Base-by-base conservation (phyloP, 2,329 filamentous ascomycete species). In the Xylariaceae sp. region DNA sequence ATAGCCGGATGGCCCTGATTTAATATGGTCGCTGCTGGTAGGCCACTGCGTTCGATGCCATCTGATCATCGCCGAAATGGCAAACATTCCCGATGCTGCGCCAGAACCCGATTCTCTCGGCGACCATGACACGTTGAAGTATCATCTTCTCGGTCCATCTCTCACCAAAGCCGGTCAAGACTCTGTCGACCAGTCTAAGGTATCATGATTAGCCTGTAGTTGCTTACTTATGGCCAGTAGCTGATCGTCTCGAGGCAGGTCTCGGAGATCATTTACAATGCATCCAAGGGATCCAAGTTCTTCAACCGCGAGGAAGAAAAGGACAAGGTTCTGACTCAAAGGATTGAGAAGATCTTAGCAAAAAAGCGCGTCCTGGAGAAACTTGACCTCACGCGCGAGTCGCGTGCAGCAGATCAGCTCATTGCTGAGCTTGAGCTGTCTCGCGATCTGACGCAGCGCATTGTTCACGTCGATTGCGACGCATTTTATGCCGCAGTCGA, bases 401-500 rank as follows among this genome's bases (percentile, higher is more conserved):
- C 87, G 31, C 85, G 88, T 42, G 83, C 83, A 52, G 91, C 90
- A 17, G 92, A 97, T 67, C 85, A 89, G 55, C 84, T 90, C 55
- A 86, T 97, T 48, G 78, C 84, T 1, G 84, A 93, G 62, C 79
- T 97, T 17, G 94, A 99, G 65, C 67, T 84, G 7, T 78, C 80
- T 1, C 81, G 94, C 43, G 92, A 97, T 65, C 75, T 99, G 34
- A 87, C 86, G 1, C 94, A 97, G 68, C 77, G 83, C 51, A 83
- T 97, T 19, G 87, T 97, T 1, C 94, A 99, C 67, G 82, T 97
- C 44, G 94, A 99, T 69, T 97, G 94, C 71, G 94, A 99, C 74
- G 94, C 94, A 14, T 99, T 99, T 71, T 99, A 94, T 65, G 94
- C 94, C 1, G 90, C 94, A 0, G 94, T 97, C 1, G 94, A 97